Evolutionary conservation across 148 eudicot species (phyloP).

Genomic region (Fagopyrum esculentum): DNA sequence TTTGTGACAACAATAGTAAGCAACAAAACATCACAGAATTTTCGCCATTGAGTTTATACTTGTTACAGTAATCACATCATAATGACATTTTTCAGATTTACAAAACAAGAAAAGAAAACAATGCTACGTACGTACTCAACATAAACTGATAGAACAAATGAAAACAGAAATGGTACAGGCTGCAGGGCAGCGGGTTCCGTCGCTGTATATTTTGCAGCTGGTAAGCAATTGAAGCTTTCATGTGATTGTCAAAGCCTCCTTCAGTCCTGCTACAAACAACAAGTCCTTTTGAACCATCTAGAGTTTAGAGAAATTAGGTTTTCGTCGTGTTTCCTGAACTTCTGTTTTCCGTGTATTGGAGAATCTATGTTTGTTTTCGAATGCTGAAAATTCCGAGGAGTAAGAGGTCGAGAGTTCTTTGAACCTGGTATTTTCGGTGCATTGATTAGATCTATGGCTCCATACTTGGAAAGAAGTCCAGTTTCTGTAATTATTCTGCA

Average conservation of each 20-base stretch:
- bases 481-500: neutral
- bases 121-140: neutral
- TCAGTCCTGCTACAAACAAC: neutral
- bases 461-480: conserved; percentile 3
- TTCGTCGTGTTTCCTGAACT: neutral
- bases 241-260: conserved; percentile 1
- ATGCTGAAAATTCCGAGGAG: neutral
- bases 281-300: neutral
- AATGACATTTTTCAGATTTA: conserved; percentile 3
- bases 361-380: neutral
- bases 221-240: neutral
- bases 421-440: neutral
- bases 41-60: neutral
- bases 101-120: neutral
- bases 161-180: neutral
- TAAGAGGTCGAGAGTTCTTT: neutral
- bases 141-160: neutral
- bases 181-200: neutral
- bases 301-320: neutral
- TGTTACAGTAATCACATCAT: neutral
- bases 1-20: too few species aligned
- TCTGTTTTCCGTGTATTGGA: neutral
- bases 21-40: neutral
- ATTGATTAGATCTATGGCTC: neutral
- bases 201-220: neutral